phyloP scores from a whole-genome alignment of 176 grass and related monocot genomes.

The Leersia perrieri region DNA sequence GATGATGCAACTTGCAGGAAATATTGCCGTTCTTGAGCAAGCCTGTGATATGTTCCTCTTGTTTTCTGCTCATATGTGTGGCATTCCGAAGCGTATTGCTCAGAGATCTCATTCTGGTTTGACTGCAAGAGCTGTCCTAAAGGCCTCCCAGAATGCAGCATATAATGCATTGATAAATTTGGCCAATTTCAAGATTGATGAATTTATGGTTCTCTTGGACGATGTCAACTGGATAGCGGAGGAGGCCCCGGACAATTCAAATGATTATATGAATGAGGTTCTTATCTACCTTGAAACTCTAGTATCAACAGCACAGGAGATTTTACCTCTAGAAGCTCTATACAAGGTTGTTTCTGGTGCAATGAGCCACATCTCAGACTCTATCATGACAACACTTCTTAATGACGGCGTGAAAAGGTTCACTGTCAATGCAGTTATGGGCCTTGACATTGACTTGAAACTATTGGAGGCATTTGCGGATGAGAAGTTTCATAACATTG shows the following conservation, averaged over 20 bases:
- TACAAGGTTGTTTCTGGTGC: conserved; percentile 76
- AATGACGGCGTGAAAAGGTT: conserved; percentile 84
- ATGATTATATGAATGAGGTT: conserved; percentile 93
- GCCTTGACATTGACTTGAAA: conserved; percentile 84
- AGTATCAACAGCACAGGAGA: conserved; percentile 65
- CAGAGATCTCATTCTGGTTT: conserved; percentile 61
- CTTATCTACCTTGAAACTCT: conserved; percentile 69
- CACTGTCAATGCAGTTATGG: conserved; percentile 66
- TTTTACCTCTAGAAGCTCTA: conserved; percentile 74
- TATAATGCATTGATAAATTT: conserved; percentile 73
- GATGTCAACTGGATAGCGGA: conserved; percentile 77
- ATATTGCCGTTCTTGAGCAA: conserved; percentile 67
- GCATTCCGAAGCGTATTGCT: conserved; percentile 59
- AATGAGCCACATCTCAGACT: conserved; percentile 72
- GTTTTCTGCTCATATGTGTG: conserved; percentile 61
- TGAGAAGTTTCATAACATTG: conserved; percentile 68
- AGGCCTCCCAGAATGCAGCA: conserved; percentile 79
- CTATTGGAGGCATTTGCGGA: conserved; percentile 73
- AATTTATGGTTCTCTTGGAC: conserved; percentile 69
- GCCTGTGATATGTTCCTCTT: conserved; percentile 66
- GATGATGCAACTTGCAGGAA: conserved; percentile 88
- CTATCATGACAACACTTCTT: conserved; percentile 73
- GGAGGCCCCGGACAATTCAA: conserved; percentile 65
- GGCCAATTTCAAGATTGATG: conserved; percentile 82
- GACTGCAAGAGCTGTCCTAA: conserved; percentile 79